A percentile compares a stretch with the other conserved stretches of the same genome.
Evolutionary conservation across 345 rosid genomes (phyloP).

Genomic region (Clausena lansium): DNA sequence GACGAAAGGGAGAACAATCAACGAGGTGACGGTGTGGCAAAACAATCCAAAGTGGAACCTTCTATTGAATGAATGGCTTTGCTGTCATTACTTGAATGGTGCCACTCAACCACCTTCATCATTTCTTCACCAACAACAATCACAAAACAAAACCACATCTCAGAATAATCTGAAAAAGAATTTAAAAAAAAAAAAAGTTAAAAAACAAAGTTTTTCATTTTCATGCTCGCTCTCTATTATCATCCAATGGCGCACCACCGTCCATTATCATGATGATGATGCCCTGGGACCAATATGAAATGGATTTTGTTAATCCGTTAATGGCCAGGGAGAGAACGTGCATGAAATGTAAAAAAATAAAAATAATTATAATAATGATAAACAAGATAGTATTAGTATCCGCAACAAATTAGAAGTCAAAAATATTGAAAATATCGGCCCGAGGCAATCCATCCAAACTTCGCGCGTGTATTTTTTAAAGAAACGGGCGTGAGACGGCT

Average conservation of each 20-base stretch:
- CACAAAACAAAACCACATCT: neutral
- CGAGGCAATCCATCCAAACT: neutral
- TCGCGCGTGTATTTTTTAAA: neutral
- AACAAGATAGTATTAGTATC: too few relatives aligned
- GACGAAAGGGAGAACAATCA: too few relatives aligned
- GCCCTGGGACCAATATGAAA: too few relatives aligned
- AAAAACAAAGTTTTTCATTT: neutral
- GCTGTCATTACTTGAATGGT: neutral
- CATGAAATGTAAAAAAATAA: too few relatives aligned
- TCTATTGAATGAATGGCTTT: neutral
- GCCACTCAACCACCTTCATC: neutral
- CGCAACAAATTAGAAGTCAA: neutral
- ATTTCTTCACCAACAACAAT: neutral
- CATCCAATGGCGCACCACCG: slow-evolving; percentile 4
- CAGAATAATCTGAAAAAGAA: neutral
- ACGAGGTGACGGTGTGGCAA: too few relatives aligned
- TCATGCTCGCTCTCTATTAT: neutral
- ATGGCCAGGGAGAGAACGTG: too few relatives aligned
- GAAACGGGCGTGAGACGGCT: neutral
- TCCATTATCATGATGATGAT: neutral
- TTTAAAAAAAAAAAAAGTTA: neutral
- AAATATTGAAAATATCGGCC: neutral
- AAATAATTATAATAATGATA: too few relatives aligned
- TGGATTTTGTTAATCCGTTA: too few relatives aligned
- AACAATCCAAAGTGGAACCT: too few relatives aligned